These are phyloP conservation scores for Nemania serpens DNA, from an alignment of 2,329 filamentous ascomycete species.

Conservation along the genomic window DNA sequence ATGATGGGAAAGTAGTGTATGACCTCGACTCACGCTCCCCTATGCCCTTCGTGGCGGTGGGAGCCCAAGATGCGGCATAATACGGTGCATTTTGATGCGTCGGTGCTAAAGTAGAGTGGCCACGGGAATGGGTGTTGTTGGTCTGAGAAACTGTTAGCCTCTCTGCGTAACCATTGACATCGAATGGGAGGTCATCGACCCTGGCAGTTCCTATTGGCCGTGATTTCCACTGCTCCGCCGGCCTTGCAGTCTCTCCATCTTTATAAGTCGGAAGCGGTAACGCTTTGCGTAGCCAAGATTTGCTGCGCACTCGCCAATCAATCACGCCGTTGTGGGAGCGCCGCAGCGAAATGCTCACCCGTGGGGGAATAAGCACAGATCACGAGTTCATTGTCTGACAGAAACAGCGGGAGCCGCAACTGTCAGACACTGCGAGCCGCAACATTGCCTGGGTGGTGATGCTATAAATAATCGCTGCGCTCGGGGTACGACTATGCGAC, in stretches of 20 bases:
- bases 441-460: slow-evolving; percentile 17
- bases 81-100: slow-evolving; percentile 6
- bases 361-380: slow-evolving; percentile 42
- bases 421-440: slow-evolving; percentile 30
- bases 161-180: slow-evolving; percentile 32
- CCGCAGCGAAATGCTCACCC: slow-evolving; percentile 31
- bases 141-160: slow-evolving; percentile 38
- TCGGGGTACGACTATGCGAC: neutral
- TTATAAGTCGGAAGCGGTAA: slow-evolving; percentile 34
- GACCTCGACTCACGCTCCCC: slow-evolving; percentile 6
- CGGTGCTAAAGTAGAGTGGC: neutral
- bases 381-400: slow-evolving; percentile 42
- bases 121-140: slow-evolving; percentile 13
- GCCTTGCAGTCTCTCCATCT: slow-evolving; percentile 34
- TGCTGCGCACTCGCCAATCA: slow-evolving; percentile 41
- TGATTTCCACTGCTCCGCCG: slow-evolving; percentile 31
- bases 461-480: no score
- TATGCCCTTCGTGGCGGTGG: slow-evolving; percentile 11
- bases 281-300: slow-evolving; percentile 39
- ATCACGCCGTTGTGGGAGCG: slow-evolving; percentile 24
- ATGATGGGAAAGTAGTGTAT: slow-evolving; percentile 21
- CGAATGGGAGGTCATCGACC: slow-evolving; percentile 22
- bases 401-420: slow-evolving; percentile 3
- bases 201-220: slow-evolving; percentile 34
- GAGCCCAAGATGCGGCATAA: slow-evolving; percentile 5